Conservation (phyloP, 306 rosid genomes). For the Pyrus pyrifolia region DNA sequence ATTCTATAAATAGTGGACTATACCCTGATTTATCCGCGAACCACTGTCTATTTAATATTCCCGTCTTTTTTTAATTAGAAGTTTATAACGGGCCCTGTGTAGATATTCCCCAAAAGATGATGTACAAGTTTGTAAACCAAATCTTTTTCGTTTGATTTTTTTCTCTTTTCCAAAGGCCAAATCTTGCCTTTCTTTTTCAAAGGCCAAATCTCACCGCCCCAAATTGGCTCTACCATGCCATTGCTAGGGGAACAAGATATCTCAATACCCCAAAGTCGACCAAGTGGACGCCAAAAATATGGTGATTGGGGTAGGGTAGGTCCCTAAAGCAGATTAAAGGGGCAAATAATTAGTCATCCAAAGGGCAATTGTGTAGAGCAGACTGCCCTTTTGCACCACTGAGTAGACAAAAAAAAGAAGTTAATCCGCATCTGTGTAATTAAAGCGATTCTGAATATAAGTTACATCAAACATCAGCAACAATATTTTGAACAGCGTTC, state of each 20-base stretch:
- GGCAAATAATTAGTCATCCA: neutral
- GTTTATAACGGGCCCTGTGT: neutral
- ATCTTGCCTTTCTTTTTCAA: neutral
- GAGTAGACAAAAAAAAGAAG: neutral
- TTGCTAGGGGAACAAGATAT: neutral
- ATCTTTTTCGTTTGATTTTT: neutral
- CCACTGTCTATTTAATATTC: neutral
- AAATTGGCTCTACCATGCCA: neutral
- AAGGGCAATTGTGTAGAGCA: neutral
- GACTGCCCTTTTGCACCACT: neutral
- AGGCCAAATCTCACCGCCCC: neutral
- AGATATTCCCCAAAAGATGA: neutral
- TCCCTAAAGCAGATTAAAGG: neutral
- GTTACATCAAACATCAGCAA: constrained; percentile 25
- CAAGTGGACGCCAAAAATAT: neutral
- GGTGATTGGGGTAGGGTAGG: neutral
- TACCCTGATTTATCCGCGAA: neutral
- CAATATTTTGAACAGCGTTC: constrained; percentile 9
- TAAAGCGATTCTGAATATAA: constrained; percentile 1
- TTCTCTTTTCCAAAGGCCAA: neutral
- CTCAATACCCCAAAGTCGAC: neutral
- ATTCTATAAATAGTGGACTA: neutral
- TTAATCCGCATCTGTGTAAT: neutral
- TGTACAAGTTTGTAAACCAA: neutral
- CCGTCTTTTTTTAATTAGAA: no score